A percentile compares a stretch with the other conserved stretches of the same genome.
Evolutionary conservation across 371 early-diverging fungal genomes (phyloP).

Genomic region (Syncephalastrum contaminatum): DNA sequence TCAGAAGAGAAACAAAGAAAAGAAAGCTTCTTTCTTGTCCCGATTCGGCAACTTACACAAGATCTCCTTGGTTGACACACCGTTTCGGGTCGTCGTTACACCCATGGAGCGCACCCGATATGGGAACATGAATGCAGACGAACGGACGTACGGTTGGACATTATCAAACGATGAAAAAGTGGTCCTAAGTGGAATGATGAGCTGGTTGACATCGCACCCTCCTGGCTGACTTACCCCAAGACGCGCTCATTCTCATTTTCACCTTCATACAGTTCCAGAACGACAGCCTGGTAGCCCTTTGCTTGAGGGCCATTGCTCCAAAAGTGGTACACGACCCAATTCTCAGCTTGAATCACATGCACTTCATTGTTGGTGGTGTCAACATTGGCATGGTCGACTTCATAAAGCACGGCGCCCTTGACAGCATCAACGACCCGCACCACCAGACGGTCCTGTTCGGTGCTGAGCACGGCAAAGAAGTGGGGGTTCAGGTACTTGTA

Average conservation of each 20-base stretch:
- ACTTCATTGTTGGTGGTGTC: conserved; percentile 55
- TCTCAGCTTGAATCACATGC: conserved; percentile 75
- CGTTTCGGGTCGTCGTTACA: conserved; percentile 79
- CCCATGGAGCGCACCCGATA: conserved; percentile 73
- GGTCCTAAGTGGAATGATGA: conserved; percentile 29
- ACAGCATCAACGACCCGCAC: conserved; percentile 85
- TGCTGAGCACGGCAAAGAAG: conserved; percentile 67
- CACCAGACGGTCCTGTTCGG: conserved; percentile 27
- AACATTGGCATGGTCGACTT: conserved; percentile 64
- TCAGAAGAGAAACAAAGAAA: conserved; percentile 54
- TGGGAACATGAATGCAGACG: conserved; percentile 77
- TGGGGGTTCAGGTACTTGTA: conserved; percentile 98
- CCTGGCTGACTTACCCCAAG: conserved; percentile 48
- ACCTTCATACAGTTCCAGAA: conserved; percentile 87
- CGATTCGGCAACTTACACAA: conserved; percentile 50
- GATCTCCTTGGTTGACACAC: conserved; percentile 86
- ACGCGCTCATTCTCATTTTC: conserved; percentile 70
- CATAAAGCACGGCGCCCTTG: conserved; percentile 79
- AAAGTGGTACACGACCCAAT: conserved; percentile 87
- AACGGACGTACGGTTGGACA: conserved; percentile 69
- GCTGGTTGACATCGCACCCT: not conserved
- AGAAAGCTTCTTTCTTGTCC: not conserved
- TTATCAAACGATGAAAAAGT: conserved; percentile 73
- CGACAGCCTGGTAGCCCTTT: conserved; percentile 64
- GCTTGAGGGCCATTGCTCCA: conserved; percentile 72